Conservation (phyloP, 345 rosid genomes). For the Citrus reticulata region DNA sequence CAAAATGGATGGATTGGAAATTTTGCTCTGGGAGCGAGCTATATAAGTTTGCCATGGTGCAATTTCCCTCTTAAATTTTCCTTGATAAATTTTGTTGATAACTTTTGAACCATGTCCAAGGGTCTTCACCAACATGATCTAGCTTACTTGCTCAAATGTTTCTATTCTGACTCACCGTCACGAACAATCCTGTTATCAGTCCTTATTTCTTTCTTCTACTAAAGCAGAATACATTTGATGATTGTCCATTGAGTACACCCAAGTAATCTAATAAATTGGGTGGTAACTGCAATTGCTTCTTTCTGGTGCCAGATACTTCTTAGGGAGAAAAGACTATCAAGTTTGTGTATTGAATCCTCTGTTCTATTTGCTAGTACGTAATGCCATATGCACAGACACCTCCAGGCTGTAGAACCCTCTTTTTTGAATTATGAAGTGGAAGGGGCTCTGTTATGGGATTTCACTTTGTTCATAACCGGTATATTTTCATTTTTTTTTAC, state of each 20-base stretch:
- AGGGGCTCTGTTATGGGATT: not conserved
- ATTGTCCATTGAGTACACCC: not conserved
- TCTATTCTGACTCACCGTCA: not conserved
- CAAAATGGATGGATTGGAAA: constrained; percentile 99
- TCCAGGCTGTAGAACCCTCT: no score
- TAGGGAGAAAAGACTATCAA: not conserved
- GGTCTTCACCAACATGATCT: not conserved
- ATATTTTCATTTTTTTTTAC: not conserved
- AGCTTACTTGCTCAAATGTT: not conserved
- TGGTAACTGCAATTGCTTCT: not conserved
- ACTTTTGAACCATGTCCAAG: not conserved
- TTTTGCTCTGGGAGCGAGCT: constrained; percentile 93
- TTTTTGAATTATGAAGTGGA: not conserved
- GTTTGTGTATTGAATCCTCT: not conserved
- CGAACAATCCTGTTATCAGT: not conserved
- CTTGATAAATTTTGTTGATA: not conserved
- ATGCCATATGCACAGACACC: no score
- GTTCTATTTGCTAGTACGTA: not conserved
- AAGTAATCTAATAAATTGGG: not conserved
- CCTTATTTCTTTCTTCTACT: no score
- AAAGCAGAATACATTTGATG: not conserved
- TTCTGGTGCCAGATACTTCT: not conserved
- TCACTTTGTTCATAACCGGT: constrained; percentile 3
- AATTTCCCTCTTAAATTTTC: constrained; percentile 10
- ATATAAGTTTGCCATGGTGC: constrained; percentile 96